These are phyloP conservation scores for Themeda triandra DNA, from an alignment of 176 grass and related monocot genomes.

Conservation along the genomic window DNA sequence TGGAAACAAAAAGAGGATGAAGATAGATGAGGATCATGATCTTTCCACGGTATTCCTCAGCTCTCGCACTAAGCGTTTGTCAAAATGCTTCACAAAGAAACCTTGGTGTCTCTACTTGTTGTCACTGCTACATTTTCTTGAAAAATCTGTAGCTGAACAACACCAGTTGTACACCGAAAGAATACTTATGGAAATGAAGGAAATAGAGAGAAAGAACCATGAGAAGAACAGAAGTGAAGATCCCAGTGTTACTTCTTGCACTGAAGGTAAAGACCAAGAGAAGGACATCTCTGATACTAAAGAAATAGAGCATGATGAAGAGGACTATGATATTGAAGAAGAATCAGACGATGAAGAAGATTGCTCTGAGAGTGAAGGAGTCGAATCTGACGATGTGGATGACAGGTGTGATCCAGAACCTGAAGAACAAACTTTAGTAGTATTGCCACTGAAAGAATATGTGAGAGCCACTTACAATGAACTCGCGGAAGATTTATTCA, in stretches of 20 bases:
- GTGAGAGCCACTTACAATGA: neutral
- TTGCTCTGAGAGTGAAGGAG: neutral
- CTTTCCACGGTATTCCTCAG: neutral
- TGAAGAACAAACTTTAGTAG: neutral
- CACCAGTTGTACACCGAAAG: neutral
- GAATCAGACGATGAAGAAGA: neutral
- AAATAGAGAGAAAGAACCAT: neutral
- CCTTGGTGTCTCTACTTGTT: slow-evolving; percentile 48
- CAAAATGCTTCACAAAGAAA: slow-evolving; percentile 23
- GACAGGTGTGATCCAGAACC: neutral
- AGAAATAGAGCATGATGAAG: neutral
- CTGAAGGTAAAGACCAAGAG: neutral
- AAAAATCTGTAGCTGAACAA: neutral
- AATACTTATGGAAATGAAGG: neutral
- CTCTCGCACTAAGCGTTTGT: slow-evolving; percentile 17
- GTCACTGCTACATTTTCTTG: slow-evolving; percentile 21
- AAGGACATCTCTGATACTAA: neutral
- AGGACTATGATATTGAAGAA: neutral
- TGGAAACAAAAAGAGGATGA: slow-evolving; percentile 41
- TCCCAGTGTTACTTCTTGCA: neutral
- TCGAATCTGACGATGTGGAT: neutral
- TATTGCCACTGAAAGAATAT: neutral
- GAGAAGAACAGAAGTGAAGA: neutral
- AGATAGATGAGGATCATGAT: slow-evolving; percentile 8
- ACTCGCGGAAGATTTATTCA: neutral